Evolutionary conservation across 495 filamentous ascomycete species (phyloP).

Genomic region (Niebla homalea): DNA sequence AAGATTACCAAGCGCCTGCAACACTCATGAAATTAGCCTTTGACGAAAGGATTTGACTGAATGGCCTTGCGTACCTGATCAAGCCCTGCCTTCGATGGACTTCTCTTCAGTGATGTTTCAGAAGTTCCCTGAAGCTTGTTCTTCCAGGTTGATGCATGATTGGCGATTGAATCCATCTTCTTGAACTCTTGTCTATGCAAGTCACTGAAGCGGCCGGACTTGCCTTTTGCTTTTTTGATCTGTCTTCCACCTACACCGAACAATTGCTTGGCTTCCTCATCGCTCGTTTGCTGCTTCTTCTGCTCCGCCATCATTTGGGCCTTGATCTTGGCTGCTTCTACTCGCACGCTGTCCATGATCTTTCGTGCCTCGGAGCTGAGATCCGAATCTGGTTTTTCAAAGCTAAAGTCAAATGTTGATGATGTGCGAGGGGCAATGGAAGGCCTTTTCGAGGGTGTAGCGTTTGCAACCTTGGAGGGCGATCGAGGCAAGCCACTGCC

Average conservation of each 20-base stretch:
- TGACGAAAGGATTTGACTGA: too few species aligned
- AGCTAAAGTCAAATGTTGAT: conserved; percentile 64
- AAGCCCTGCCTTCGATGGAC: conserved; percentile 59
- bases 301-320: conserved; percentile 45
- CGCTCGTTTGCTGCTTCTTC: conserved; percentile 28
- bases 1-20: conserved; percentile 18
- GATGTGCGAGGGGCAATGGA: conserved; percentile 27
- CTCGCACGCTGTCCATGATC: conserved; percentile 65
- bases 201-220: conserved; percentile 61
- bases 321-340: conserved; percentile 55
- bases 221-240: conserved; percentile 68
- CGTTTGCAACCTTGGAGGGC: conserved; percentile 3
- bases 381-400: conserved; percentile 42
- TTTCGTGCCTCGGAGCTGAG: conserved; percentile 61
- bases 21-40: background rate
- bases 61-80: conserved; percentile 31
- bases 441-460: conserved; percentile 33
- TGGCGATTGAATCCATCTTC: conserved; percentile 92
- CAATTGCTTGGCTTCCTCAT: conserved; percentile 22
- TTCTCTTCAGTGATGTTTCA: conserved; percentile 51
- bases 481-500: background rate
- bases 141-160: conserved; percentile 68
- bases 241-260: conserved; percentile 41
- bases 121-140: conserved; percentile 41
- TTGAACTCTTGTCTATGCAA: conserved; percentile 78